These are phyloP conservation scores for Phytophthora idaei DNA, from an alignment of 352 stramenopile species.

Conservation along the genomic window DNA sequence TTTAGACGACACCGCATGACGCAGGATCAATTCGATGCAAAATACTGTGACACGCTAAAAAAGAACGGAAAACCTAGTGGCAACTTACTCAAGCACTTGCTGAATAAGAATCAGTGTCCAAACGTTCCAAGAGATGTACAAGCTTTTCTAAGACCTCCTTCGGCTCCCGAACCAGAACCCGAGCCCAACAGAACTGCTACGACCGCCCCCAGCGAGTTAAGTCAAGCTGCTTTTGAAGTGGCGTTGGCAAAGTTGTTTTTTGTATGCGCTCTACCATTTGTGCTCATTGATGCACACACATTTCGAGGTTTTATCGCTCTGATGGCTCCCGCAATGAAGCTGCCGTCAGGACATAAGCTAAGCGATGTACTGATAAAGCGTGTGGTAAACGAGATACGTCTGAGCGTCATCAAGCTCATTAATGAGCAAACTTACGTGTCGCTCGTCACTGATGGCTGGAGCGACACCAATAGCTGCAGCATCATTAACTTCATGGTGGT, in stretches of 20 bases:
- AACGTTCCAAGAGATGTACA: conserved; percentile 10
- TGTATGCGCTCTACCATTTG: conserved; percentile 9
- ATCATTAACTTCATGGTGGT: background rate
- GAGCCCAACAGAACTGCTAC: no score
- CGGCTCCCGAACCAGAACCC: no score
- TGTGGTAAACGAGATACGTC: background rate
- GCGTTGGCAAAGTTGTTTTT: conserved; percentile 5
- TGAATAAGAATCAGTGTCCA: conserved; percentile 4
- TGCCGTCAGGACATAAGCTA: background rate
- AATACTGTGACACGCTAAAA: conserved; percentile 1
- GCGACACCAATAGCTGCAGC: background rate
- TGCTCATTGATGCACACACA: background rate
- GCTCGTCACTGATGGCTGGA: background rate
- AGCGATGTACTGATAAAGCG: background rate
- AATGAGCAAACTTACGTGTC: background rate
- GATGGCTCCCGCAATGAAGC: background rate
- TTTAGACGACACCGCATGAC: no score
- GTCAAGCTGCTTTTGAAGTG: conserved; percentile 12
- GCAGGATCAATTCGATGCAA: no score
- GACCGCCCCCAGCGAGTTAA: background rate
- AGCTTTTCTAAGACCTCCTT: background rate
- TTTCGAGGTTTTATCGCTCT: conserved; percentile 12
- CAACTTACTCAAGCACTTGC: conserved; percentile 10
- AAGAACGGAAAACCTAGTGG: conserved; percentile 16
- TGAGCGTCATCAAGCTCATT: background rate